Conservation (phyloP, 140 eudicot species). For the Flaveria floridana region DNA sequence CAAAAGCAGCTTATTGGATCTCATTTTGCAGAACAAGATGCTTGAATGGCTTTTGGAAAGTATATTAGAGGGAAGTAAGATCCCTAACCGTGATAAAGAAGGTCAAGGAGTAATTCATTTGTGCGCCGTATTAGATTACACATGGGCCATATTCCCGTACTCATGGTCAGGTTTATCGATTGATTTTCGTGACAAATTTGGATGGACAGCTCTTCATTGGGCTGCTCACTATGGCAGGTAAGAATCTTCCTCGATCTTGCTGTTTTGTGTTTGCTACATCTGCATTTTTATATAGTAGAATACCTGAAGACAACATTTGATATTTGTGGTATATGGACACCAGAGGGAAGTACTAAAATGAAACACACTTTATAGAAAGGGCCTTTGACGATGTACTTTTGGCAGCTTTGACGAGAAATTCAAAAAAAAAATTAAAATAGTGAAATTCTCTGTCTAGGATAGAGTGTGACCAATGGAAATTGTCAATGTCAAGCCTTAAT, state of each 20-base stretch:
- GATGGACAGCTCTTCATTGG: slow-evolving; percentile 99
- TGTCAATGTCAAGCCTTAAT: not conserved
- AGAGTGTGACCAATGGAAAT: too few relatives aligned
- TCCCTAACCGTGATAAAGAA: slow-evolving; percentile 59
- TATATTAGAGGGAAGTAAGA: slow-evolving; percentile 56
- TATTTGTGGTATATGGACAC: too few relatives aligned
- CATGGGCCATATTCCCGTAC: slow-evolving; percentile 84
- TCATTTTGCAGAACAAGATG: slow-evolving; percentile 63
- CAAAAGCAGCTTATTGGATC: slow-evolving; percentile 65
- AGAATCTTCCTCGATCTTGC: not conserved
- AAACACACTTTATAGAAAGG: not conserved
- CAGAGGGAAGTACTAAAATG: not conserved
- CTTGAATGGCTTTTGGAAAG: slow-evolving; percentile 88
- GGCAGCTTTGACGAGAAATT: not conserved
- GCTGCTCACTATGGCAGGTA: slow-evolving; percentile 96
- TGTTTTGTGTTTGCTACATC: not conserved
- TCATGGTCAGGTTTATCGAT: slow-evolving; percentile 83
- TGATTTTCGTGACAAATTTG: slow-evolving; percentile 82
- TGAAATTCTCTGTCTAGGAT: not conserved
- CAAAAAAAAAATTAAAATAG: not conserved
- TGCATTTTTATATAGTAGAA: not conserved
- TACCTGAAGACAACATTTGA: not conserved
- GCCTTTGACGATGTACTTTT: not conserved
- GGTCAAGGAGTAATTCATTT: slow-evolving; percentile 96
- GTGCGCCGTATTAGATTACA: slow-evolving; percentile 83